phyloP scores from a whole-genome alignment of 2,329 filamentous ascomycete species.

The Purpureocillium takamizusanense region DNA sequence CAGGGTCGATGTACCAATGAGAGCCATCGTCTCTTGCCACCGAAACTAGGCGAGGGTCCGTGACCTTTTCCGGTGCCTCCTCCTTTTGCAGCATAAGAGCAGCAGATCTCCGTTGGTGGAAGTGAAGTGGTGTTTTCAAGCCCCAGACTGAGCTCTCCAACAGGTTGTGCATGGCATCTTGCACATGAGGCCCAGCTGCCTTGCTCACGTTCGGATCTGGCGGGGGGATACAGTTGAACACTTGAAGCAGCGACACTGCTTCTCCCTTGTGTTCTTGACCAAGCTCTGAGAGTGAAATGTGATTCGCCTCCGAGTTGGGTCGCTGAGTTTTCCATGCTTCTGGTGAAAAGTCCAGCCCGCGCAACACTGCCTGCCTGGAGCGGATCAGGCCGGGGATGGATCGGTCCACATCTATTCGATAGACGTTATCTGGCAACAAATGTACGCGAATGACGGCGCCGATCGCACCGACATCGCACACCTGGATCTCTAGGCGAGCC shows the following conservation, averaged over 20 bases:
- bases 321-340: conserved; percentile 44
- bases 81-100: conserved; percentile 82
- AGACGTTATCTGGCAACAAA: conserved; percentile 57
- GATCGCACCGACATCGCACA: conserved; percentile 9
- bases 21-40: conserved; percentile 51
- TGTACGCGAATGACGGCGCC: conserved; percentile 43
- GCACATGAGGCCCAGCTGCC: conserved; percentile 40
- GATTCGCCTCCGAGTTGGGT: conserved; percentile 1
- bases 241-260: conserved; percentile 49
- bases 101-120: conserved; percentile 72
- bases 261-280: conserved; percentile 22
- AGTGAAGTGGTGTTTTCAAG: conserved; percentile 57
- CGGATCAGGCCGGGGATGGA: conserved; percentile 32
- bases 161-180: conserved; percentile 45
- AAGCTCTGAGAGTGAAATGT: background rate
- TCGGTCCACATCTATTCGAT: conserved; percentile 42
- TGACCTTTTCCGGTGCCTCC: conserved; percentile 47
- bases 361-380: conserved; percentile 38
- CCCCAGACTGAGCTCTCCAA: conserved; percentile 45
- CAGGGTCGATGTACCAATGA: conserved; percentile 61
- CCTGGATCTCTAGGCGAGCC: conserved; percentile 33
- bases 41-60: conserved; percentile 65
- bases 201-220: conserved; percentile 46
- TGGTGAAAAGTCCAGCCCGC: conserved; percentile 44
- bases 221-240: conserved; percentile 68